Conservation (phyloP, 169 alveolate genomes). For the Babesia divergens region DNA sequence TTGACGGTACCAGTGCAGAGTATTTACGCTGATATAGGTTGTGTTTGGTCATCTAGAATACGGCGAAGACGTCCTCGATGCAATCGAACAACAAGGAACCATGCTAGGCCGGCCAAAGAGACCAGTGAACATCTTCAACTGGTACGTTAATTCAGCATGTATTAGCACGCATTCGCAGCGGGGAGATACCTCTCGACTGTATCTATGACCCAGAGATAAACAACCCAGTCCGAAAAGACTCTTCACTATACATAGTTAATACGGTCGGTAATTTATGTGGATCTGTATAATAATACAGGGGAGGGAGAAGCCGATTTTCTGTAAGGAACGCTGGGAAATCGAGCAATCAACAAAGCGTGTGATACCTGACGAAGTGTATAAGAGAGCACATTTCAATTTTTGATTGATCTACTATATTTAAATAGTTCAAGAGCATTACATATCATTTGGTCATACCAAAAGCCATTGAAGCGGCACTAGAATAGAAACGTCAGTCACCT, state of each 20-base stretch:
- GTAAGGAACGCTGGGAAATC: constrained; percentile 24
- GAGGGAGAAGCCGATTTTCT: constrained; percentile 50
- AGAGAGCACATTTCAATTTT: constrained; percentile 60
- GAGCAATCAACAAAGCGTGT: constrained; percentile 55
- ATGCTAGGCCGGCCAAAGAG: constrained; percentile 72
- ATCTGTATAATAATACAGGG: not conserved
- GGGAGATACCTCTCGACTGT: constrained; percentile 60
- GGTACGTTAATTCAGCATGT: constrained; percentile 39
- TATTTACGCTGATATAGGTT: too few species aligned
- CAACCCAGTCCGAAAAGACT: constrained; percentile 35
- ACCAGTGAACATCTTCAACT: constrained; percentile 76
- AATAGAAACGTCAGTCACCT: too few species aligned
- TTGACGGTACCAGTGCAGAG: not conserved
- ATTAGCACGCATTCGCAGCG: constrained; percentile 20
- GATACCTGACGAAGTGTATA: constrained; percentile 65
- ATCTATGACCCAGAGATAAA: constrained; percentile 47
- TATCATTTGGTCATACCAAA: not conserved
- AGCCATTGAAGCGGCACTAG: not conserved
- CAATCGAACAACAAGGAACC: constrained; percentile 77
- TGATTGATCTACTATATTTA: too few species aligned
- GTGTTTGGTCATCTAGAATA: constrained; percentile 80
- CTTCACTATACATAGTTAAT: constrained; percentile 44
- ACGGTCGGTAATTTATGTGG: constrained; percentile 18
- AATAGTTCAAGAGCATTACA: not conserved
- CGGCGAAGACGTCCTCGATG: constrained; percentile 76